Evolutionary conservation across 306 rosid species (phyloP), one percentile per base, ranked within the genome.

Genomic region (Sophora flavescens): DNA sequence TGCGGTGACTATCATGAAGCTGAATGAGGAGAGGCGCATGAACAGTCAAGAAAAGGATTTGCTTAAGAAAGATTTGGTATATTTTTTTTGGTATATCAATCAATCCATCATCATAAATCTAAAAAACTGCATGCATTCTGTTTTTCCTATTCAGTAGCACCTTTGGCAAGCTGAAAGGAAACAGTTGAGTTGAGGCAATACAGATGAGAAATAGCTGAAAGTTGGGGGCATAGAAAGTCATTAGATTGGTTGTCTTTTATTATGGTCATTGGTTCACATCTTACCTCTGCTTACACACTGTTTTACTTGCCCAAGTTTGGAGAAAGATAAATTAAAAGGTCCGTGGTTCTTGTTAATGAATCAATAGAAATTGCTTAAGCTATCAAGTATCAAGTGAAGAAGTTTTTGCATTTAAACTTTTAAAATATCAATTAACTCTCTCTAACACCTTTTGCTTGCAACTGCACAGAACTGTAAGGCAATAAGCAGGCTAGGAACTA

Each of bases 61-160:
- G 74, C 91, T 95, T 41, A 84, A 88, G 85, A 78, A 76, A 58
- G 93, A 92, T 70, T 82, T 92, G 97, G 99, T 95, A 77, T 50
- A 89, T 76, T 42, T 9, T 28, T 62, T 47, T 71, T 1, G 8
- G 7, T 5, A 6, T 77, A 30, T 15, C 36, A 70, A 30, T 62
- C 61, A 10, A 30, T 15, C 36, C 74, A 30, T 62, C 61, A 10
- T 28, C 56, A 60, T 47, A 57, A 63, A 12, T 52, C 73, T 39
- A 67, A 30, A 17, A 30, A 8, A 11, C 56, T 57, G 68, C 70
- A 64, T 48, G 65, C 58, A 16, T 36, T 54, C 6, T 15, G 12
- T 42, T 79, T 79, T 38, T 51, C 72, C 58, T 70, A 50, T 59
- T 62, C 17, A 53, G 47, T 16, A 35, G 47, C 74, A 16, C 58